phyloP scores from a whole-genome alignment of 331 rosid species.

The Prunus yedoensis region DNA sequence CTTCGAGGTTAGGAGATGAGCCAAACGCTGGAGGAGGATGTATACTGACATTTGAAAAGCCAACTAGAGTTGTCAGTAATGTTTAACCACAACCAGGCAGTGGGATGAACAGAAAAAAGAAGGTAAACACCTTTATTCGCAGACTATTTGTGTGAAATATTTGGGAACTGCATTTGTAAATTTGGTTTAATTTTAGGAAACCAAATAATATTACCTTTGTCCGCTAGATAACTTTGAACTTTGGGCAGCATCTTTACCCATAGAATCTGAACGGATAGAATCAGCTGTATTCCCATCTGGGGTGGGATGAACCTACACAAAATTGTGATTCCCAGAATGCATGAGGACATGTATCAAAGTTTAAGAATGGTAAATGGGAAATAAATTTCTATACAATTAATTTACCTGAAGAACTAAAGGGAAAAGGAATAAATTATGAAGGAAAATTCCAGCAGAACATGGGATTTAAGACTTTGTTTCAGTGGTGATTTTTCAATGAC shows the following conservation, averaged over 20 bases:
- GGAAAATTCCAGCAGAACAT: neutral
- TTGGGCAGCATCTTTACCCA: conserved; percentile 48
- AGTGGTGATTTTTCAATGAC: neutral
- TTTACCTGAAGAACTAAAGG: neutral
- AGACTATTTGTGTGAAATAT: conserved; percentile 9
- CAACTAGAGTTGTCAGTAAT: conserved; percentile 28
- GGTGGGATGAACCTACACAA: conserved; percentile 66
- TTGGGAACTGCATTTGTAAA: conserved; percentile 23
- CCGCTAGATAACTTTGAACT: conserved; percentile 52
- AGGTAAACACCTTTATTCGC: conserved; percentile 2
- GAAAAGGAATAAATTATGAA: neutral
- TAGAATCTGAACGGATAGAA: conserved; percentile 39
- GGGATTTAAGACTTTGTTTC: neutral
- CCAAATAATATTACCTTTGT: conserved; percentile 47
- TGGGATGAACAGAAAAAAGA: conserved; percentile 13
- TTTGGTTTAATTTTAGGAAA: conserved; percentile 20
- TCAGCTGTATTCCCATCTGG: conserved; percentile 57
- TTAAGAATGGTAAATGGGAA: neutral
- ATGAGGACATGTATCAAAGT: conserved; percentile 8
- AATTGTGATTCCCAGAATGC: conserved; percentile 28
- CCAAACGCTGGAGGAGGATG: conserved; percentile 99
- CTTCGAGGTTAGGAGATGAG: conserved; percentile 97
- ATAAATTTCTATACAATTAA: neutral
- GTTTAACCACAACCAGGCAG: conserved; percentile 21
- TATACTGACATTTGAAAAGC: conserved; percentile 44